Base-by-base conservation (phyloP, 148 eudicot species). In the Camellia lanceoleosa region DNA sequence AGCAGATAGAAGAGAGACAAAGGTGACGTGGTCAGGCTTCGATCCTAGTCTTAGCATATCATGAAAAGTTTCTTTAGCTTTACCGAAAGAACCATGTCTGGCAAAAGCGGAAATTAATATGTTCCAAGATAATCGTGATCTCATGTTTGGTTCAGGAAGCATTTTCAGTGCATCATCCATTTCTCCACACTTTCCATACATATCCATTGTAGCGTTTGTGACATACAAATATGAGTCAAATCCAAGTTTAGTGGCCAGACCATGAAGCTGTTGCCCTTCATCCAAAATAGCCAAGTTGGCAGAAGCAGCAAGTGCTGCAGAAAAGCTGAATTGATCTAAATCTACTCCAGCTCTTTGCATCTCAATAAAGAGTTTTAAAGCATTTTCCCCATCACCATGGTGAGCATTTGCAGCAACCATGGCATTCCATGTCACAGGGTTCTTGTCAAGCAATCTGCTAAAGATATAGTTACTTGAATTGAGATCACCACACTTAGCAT, bases 151-250 rank as follows among this genome's bases (percentile, higher is more conserved):
- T 77, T 87, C 85, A 19, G 95, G 95, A 82, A 91, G 83, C 78
- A 93, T 63, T 73, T 89, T 93, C 83, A 89, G 60, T 16, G 90
- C 87, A 68, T 91, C 89, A 76, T 82, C 80, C 76, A 93, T 85
- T 80, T 91, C 93, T 47, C 93, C 95, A 80, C 93, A 91, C 80
- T 93, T 93, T 42, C 97, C 97, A 72, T 91, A 93, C 95, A 93
- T 93, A 79, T 93, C 97, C 93, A 86, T 90, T 41, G 86, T 86
- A 65, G 91, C 85, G 80, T 85, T 93, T 54, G 59, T 49, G 46
- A 93, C 91, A 86, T 85, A 88, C 55, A 79, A 73, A 82, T 84
- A 80, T 13, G 79, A 70, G 79, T 87, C 82, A 71, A 87, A 91
- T 68, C 95, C 93, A 41, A 86, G 83, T 83, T 89, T 91, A 60